A percentile compares a stretch with the other conserved stretches of the same genome.
Conservation (phyloP, 495 filamentous ascomycete genomes). For the Tuber magnatum region DNA sequence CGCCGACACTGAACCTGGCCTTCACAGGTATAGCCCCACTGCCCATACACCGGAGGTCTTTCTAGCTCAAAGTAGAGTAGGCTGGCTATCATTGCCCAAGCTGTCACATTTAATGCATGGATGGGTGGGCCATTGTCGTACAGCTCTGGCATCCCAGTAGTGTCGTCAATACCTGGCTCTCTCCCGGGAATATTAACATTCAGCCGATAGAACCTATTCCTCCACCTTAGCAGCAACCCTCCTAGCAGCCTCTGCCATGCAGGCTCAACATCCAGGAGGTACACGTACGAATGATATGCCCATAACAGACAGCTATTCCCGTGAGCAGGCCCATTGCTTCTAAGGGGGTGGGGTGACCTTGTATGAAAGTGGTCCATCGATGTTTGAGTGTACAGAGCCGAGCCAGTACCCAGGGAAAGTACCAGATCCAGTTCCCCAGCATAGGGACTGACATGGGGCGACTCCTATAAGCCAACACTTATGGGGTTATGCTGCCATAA, state of each 20-base stretch:
- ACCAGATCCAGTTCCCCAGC: constrained; percentile 34
- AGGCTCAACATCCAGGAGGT: constrained; percentile 11
- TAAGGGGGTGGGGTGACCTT: neutral
- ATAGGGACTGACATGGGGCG: constrained; percentile 37
- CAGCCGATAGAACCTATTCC: neutral
- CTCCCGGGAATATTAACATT: neutral
- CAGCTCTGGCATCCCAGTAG: constrained; percentile 1
- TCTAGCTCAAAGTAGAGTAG: constrained; percentile 9
- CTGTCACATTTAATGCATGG: neutral
- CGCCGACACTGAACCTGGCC: neutral
- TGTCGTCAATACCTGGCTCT: constrained; percentile 4
- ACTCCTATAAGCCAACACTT: constrained; percentile 39
- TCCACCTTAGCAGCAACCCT: neutral
- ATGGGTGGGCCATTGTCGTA: neutral
- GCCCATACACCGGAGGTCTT: neutral
- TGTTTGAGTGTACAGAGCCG: neutral
- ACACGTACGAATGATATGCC: constrained; percentile 9
- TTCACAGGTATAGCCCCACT: neutral
- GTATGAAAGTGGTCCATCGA: neutral
- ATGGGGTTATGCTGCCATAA: constrained; percentile 42
- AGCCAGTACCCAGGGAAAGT: constrained; percentile 43
- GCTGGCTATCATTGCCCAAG: constrained; percentile 9
- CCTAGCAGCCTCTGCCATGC: constrained; percentile 2
- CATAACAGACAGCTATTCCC: constrained; percentile 8
- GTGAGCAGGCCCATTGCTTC: neutral